These are phyloP conservation scores for Lentinula sp. DNA, from an alignment of 768 basidiomycete species.

Conservation along the genomic window DNA sequence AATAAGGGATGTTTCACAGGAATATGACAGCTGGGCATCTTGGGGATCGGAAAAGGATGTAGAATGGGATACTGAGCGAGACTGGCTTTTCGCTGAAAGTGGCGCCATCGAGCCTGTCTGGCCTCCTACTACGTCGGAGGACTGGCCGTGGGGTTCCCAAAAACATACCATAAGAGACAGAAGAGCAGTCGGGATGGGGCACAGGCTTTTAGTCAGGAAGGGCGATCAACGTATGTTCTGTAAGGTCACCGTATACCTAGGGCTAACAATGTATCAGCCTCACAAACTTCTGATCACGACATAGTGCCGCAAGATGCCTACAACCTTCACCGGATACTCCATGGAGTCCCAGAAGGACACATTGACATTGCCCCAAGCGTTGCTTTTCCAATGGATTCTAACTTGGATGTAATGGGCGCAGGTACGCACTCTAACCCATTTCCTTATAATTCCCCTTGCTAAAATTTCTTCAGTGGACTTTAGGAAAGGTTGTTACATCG, in stretches of 20 bases:
- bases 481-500: constrained; percentile 96
- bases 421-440: constrained; percentile 42
- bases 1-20: constrained; percentile 67
- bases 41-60: constrained; percentile 53
- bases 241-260: constrained; percentile 5
- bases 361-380: constrained; percentile 70
- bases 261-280: constrained; percentile 28
- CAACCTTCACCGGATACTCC: constrained; percentile 68
- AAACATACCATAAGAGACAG: constrained; percentile 53
- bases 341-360: constrained; percentile 85
- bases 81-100: constrained; percentile 56
- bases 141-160: constrained; percentile 58
- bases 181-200: constrained; percentile 76
- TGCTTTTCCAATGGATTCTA: constrained; percentile 91
- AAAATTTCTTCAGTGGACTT: constrained; percentile 66
- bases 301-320: constrained; percentile 48
- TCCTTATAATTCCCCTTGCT: constrained; percentile 5
- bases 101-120: constrained; percentile 77
- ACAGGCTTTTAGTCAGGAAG: constrained; percentile 61
- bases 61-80: constrained; percentile 23
- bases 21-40: constrained; percentile 77
- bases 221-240: constrained; percentile 65
- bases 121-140: constrained; percentile 26
- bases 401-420: constrained; percentile 92
- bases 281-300: constrained; percentile 53